Conservation (phyloP, 495 filamentous ascomycete genomes). For the Saxispiralis lemnorum region DNA sequence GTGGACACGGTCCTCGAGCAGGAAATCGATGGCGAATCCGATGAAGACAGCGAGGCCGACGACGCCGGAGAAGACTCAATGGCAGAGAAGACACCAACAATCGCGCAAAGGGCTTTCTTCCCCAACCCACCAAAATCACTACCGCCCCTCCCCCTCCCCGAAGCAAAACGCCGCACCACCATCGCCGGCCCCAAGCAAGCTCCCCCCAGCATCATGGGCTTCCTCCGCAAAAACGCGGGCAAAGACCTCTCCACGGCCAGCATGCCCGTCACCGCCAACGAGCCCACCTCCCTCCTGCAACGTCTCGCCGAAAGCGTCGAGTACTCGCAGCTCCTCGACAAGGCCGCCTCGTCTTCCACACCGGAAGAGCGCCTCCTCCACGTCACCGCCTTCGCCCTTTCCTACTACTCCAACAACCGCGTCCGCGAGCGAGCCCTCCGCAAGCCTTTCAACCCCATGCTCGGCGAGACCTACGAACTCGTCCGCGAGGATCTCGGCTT, state of each 20-base stretch:
- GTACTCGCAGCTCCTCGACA: slow-evolving; percentile 69
- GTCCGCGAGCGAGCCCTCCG: slow-evolving; percentile 81
- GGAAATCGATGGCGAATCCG: slow-evolving; percentile 41
- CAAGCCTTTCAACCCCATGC: slow-evolving; percentile 95
- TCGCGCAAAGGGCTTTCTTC: slow-evolving; percentile 40
- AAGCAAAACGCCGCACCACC: slow-evolving; percentile 48
- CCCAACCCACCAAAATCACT: slow-evolving; percentile 58
- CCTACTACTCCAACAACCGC: slow-evolving; percentile 57
- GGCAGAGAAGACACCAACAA: slow-evolving; percentile 24
- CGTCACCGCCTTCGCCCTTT: slow-evolving; percentile 80
- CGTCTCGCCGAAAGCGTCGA: slow-evolving; percentile 76
- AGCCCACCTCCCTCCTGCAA: slow-evolving; percentile 76
- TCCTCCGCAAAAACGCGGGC: slow-evolving; percentile 91
- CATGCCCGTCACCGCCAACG: slow-evolving; percentile 94
- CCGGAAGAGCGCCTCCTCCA: slow-evolving; percentile 56
- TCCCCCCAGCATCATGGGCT: slow-evolving; percentile 80
- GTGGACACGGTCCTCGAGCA: slow-evolving; percentile 2
- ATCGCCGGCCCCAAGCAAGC: slow-evolving; percentile 53
- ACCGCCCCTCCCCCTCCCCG: slow-evolving; percentile 54
- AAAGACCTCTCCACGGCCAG: slow-evolving; percentile 90
- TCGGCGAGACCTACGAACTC: slow-evolving; percentile 90
- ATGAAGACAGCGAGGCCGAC: slow-evolving; percentile 41
- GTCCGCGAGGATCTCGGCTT: slow-evolving; percentile 78
- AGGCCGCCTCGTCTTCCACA: slow-evolving; percentile 38
- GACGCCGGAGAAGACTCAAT: slow-evolving; percentile 24